A percentile compares a stretch with the other conserved stretches of the same genome.
Evolutionary conservation across 495 filamentous ascomycete genomes (phyloP).

Genomic region (Penicillium argentinense): DNA sequence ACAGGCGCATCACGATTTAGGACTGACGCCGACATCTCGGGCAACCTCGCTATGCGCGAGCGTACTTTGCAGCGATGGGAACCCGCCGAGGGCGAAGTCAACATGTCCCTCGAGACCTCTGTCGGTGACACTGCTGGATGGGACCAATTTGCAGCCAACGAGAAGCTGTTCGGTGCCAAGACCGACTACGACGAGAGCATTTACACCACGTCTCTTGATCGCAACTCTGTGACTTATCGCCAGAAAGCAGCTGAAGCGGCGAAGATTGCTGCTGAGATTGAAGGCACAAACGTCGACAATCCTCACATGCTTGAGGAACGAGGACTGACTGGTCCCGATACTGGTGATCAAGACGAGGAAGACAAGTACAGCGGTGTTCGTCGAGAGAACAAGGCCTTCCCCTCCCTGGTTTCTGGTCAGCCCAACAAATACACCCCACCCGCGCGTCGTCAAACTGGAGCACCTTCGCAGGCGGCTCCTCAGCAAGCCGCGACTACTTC

Average conservation of each 20-base stretch:
- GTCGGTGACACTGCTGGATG: conserved; percentile 54
- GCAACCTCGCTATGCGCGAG: conserved; percentile 64
- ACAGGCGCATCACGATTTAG: conserved; percentile 55
- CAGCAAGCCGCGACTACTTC: conserved; percentile 21
- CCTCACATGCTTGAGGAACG: conserved; percentile 87
- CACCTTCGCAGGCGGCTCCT: conserved; percentile 64
- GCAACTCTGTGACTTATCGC: conserved; percentile 74
- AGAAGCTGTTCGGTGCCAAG: conserved; percentile 80
- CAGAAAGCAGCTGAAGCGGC: conserved; percentile 75
- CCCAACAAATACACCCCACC: conserved; percentile 88
- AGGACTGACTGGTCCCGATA: conserved; percentile 63
- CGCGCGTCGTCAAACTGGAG: conserved; percentile 74
- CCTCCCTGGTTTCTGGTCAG: conserved; percentile 60
- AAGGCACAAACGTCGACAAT: conserved; percentile 65
- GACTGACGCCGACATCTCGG: conserved; percentile 88
- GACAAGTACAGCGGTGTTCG: conserved; percentile 95
- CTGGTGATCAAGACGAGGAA: conserved; percentile 81
- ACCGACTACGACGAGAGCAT: conserved; percentile 89
- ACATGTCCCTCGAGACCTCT: conserved; percentile 67
- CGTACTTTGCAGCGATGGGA: conserved; percentile 84
- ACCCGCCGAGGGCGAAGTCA: conserved; percentile 58
- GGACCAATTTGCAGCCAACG: conserved; percentile 95
- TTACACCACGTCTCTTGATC: conserved; percentile 90
- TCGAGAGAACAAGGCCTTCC: conserved; percentile 65
- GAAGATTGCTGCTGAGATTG: conserved; percentile 86